These are phyloP conservation scores for Calonectria crousiana DNA, from an alignment of 2,329 filamentous ascomycete species.

Conservation along the genomic window DNA sequence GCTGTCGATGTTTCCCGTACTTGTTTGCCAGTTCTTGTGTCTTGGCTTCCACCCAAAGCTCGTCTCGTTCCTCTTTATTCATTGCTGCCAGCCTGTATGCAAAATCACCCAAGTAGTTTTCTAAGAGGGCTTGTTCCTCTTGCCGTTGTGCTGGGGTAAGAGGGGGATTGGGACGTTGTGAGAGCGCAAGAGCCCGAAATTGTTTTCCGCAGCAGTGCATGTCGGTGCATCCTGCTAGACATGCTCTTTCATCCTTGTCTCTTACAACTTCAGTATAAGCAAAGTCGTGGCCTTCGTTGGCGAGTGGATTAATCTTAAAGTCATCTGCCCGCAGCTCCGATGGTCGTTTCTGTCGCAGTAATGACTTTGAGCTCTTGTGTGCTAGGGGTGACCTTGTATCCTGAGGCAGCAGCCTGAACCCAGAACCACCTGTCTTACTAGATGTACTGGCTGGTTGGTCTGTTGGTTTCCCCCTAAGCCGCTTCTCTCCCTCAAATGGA, in stretches of 20 bases:
- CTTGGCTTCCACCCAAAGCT: constrained; percentile 81
- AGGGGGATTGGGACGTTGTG: constrained; percentile 57
- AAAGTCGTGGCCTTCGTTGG: constrained; percentile 77
- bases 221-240: constrained; percentile 79
- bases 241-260: constrained; percentile 75
- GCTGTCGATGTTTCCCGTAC: constrained; percentile 82
- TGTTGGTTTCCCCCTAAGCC: constrained; percentile 26
- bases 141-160: constrained; percentile 50
- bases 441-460: constrained; percentile 26
- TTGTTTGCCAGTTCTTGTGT: constrained; percentile 79
- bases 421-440: constrained; percentile 11
- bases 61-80: constrained; percentile 70
- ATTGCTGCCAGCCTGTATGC: constrained; percentile 71
- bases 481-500: constrained; percentile 48
- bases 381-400: constrained; percentile 30
- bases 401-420: constrained; percentile 26
- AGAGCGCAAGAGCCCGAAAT: constrained; percentile 75
- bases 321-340: constrained; percentile 73
- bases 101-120: constrained; percentile 69
- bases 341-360: constrained; percentile 69
- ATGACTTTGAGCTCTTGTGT: constrained; percentile 43
- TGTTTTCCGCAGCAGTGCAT: constrained; percentile 81
- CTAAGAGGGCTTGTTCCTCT: constrained; percentile 64
- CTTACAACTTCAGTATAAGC: constrained; percentile 83
- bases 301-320: constrained; percentile 84